These are phyloP conservation scores for Hermanozyma aechmeae DNA, from an alignment of 805 yeast genomes.

Conservation along the genomic window DNA sequence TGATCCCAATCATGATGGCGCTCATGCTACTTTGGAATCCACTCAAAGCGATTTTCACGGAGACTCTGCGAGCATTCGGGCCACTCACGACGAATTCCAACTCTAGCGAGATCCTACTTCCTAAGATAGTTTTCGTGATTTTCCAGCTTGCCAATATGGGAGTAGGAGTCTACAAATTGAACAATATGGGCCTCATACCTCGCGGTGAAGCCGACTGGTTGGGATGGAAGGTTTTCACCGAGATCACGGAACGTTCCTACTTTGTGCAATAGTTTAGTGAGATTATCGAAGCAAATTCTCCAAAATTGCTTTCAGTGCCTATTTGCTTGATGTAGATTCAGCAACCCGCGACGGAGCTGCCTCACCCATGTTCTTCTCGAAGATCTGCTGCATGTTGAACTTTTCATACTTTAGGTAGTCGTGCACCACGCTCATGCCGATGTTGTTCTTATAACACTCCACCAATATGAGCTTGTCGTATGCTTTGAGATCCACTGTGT, in stretches of 20 bases:
- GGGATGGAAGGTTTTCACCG: conserved; percentile 69
- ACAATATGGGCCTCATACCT: conserved; percentile 86
- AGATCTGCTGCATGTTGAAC: conserved; percentile 78
- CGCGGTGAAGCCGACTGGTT: conserved; percentile 86
- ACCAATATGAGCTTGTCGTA: conserved; percentile 74
- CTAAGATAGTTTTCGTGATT: conserved; percentile 38
- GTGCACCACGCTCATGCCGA: conserved; percentile 80
- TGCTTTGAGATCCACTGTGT: conserved; percentile 69
- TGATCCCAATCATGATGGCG: conserved; percentile 87
- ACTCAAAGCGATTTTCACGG: conserved; percentile 54
- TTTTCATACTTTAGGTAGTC: conserved; percentile 53
- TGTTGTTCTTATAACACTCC: conserved; percentile 80
- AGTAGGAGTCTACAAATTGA: conserved; percentile 78
- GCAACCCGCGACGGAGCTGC: conserved; percentile 7
- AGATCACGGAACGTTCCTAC: too few species aligned
- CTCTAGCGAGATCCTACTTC: conserved; percentile 20
- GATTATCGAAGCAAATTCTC: too few species aligned
- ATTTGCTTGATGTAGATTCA: too few species aligned
- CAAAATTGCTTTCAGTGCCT: too few species aligned
- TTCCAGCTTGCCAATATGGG: conserved; percentile 49
- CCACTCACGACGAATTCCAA: conserved; percentile 32
- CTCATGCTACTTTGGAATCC: conserved; percentile 76
- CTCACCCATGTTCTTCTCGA: conserved; percentile 32
- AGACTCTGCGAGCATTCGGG: conserved; percentile 47
- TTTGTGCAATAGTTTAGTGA: too few species aligned